Conservation (phyloP, 2,329 filamentous ascomycete genomes). For the Pyricularia pennisetigena region DNA sequence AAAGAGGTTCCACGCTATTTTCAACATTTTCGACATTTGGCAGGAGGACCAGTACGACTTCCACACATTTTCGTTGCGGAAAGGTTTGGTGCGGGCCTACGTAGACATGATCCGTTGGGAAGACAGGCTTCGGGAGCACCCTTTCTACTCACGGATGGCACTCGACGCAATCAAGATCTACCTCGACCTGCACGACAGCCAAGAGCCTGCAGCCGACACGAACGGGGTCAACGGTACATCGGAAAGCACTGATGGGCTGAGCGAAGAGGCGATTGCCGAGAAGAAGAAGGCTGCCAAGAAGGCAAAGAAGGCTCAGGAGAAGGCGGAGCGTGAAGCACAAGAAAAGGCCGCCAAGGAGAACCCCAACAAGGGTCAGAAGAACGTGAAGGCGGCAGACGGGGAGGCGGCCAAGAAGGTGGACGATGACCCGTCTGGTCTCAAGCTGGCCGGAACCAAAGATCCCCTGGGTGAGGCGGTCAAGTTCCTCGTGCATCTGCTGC, state of each 20-base stretch:
- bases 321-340: constrained; percentile 66
- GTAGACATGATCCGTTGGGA: constrained; percentile 97
- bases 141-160: constrained; percentile 81
- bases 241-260: constrained; percentile 37
- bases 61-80: constrained; percentile 93
- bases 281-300: constrained; percentile 86
- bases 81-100: constrained; percentile 91
- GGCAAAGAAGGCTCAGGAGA: constrained; percentile 60
- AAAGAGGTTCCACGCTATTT: constrained; percentile 82
- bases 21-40: constrained; percentile 94
- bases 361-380: constrained; percentile 61
- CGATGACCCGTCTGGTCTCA: constrained; percentile 73
- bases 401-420: constrained; percentile 72
- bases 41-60: constrained; percentile 99
- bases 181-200: constrained; percentile 60
- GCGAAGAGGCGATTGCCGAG: constrained; percentile 49
- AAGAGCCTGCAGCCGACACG: constrained; percentile 43
- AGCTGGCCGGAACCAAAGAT: constrained; percentile 70
- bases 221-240: constrained; percentile 56
- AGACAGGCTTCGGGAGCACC: constrained; percentile 81
- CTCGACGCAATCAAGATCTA: constrained; percentile 75
- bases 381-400: constrained; percentile 45
- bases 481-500: constrained; percentile 71
- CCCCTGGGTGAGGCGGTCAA: constrained; percentile 82
- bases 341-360: constrained; percentile 73